Conservation (phyloP, 768 basidiomycete species). For the Cantharellus cinnabarinus region DNA sequence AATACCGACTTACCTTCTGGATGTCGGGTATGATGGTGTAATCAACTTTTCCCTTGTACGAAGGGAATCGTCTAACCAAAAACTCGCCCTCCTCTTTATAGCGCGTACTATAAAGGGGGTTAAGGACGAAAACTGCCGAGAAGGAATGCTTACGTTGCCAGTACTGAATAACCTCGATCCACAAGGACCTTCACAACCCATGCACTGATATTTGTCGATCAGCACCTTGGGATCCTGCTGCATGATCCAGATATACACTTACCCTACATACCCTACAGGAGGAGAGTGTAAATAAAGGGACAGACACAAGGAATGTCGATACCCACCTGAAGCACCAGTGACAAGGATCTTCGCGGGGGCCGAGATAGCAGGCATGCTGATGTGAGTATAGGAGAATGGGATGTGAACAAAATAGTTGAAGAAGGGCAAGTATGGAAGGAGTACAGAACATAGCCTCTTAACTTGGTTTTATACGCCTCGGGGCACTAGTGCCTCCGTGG, state of each 20-base stretch:
- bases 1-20: constrained; percentile 17
- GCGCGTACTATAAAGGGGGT: not conserved
- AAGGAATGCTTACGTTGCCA: not conserved
- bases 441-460: no score
- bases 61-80: not conserved
- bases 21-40: constrained; percentile 53
- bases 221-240: not conserved
- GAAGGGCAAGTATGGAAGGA: no score
- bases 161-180: constrained; percentile 6
- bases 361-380: constrained; percentile 4
- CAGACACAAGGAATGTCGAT: no score
- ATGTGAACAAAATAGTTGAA: no score
- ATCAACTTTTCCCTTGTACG: constrained; percentile 29
- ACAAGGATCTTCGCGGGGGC: constrained; percentile 7
- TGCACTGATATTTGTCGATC: constrained; percentile 1
- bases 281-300: not conserved
- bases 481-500: no score
- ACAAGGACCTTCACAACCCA: constrained; percentile 6
- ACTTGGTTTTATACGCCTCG: no score
- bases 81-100: not conserved
- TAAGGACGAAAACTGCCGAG: not conserved
- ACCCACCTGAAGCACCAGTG: constrained; percentile 7
- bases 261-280: not conserved
- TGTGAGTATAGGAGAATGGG: no score
- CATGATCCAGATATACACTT: not conserved